phyloP scores from a whole-genome alignment of 176 grass and related monocot genomes.

The Zoysia japonica region DNA sequence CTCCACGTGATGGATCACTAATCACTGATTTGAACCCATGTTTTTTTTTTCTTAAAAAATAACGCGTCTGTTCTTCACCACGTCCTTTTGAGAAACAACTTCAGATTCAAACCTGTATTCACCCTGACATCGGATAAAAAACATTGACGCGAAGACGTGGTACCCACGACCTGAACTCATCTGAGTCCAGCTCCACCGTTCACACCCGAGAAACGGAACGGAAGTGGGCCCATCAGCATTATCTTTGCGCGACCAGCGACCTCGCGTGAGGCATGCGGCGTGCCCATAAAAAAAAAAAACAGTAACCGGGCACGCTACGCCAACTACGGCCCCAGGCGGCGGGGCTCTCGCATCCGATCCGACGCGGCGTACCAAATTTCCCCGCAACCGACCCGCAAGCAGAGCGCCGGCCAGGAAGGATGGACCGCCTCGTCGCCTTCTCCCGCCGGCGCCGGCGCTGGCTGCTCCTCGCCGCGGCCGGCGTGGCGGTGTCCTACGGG shows the following conservation, averaged over 20 bases:
- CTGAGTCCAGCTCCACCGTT: background rate
- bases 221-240: background rate
- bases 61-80: background rate
- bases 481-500: constrained; percentile 43
- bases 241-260: background rate
- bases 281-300: no score
- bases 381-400: background rate
- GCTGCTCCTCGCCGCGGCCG: constrained; percentile 48
- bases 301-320: background rate
- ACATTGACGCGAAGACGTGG: constrained; percentile 15
- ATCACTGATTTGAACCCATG: no score
- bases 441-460: constrained; percentile 61
- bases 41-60: background rate
- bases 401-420: background rate
- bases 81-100: background rate
- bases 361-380: background rate
- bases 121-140: background rate
- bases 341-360: background rate
- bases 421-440: constrained; percentile 50
- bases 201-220: background rate
- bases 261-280: no score
- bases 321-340: background rate
- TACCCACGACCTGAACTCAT: background rate
- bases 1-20: no score
- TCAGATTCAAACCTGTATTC: background rate